Evolutionary conservation across 1,284 basidiomycete species (phyloP).

Genomic region (Coniferiporia sulphurascens): DNA sequence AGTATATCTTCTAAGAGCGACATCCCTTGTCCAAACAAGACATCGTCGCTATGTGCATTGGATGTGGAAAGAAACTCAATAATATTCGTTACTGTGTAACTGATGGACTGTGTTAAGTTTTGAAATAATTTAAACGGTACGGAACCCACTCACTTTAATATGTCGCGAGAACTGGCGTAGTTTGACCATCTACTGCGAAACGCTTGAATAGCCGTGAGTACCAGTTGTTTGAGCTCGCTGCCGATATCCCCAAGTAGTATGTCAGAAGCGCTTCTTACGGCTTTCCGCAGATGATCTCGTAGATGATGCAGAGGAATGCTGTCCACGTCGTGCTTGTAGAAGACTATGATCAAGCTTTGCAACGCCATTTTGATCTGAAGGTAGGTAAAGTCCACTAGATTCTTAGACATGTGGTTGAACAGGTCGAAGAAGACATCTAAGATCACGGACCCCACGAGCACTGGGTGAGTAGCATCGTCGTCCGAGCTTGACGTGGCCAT

Average conservation of each 20-base stretch:
- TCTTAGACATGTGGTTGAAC: slow-evolving; percentile 37
- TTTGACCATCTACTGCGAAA: slow-evolving; percentile 56
- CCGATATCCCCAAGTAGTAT: slow-evolving; percentile 48
- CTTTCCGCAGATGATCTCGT: slow-evolving; percentile 45
- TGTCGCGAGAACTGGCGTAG: slow-evolving; percentile 39
- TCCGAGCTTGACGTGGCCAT: slow-evolving; percentile 39
- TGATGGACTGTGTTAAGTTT: slow-evolving; percentile 21
- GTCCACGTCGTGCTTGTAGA: slow-evolving; percentile 68
- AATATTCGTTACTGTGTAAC: slow-evolving; percentile 45
- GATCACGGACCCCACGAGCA: slow-evolving; percentile 57
- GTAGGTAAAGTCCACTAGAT: slow-evolving; percentile 43
- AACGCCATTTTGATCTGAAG: slow-evolving; percentile 52
- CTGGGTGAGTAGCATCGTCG: slow-evolving; percentile 38
- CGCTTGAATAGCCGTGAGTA: slow-evolving; percentile 52
- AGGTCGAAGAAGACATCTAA: slow-evolving; percentile 53
- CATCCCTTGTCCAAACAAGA: slow-evolving; percentile 49
- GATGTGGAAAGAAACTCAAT: slow-evolving; percentile 44
- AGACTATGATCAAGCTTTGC: slow-evolving; percentile 55
- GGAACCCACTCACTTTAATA: slow-evolving; percentile 42
- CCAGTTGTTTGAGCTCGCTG: slow-evolving; percentile 61
- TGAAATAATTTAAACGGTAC: background rate
- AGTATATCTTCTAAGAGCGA: slow-evolving; percentile 50
- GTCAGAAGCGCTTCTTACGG: slow-evolving; percentile 47
- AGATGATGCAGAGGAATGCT: slow-evolving; percentile 46
- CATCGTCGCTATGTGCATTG: slow-evolving; percentile 48